These are phyloP conservation scores for Endoconidiophora laricicola DNA, from an alignment of 2,329 filamentous ascomycete genomes.

Conservation along the genomic window DNA sequence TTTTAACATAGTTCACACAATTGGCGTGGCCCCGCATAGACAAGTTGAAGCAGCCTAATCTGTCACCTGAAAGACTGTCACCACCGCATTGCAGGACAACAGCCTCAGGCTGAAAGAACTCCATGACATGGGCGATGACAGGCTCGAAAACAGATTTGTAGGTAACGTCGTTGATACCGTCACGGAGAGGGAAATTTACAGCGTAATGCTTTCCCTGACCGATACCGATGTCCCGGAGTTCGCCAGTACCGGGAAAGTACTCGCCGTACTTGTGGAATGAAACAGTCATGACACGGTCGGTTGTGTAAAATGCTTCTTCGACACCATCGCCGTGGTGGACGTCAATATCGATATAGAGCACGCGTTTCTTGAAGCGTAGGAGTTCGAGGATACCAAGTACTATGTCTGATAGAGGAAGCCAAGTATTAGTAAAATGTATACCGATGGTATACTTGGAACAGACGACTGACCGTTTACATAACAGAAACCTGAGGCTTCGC, in stretches of 20 bases:
- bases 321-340: slow-evolving; percentile 89
- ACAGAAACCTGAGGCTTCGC: slow-evolving; percentile 91
- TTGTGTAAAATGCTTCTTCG: slow-evolving; percentile 85
- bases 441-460: neutral
- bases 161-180: slow-evolving; percentile 76
- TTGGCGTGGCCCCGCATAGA: slow-evolving; percentile 93
- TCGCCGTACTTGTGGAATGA: slow-evolving; percentile 95
- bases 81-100: slow-evolving; percentile 94
- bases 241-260: slow-evolving; percentile 87
- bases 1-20: slow-evolving; percentile 84
- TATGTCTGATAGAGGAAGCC: slow-evolving; percentile 46
- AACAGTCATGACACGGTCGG: slow-evolving; percentile 80
- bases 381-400: slow-evolving; percentile 90
- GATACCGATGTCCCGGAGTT: slow-evolving; percentile 70
- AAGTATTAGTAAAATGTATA: neutral
- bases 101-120: slow-evolving; percentile 74
- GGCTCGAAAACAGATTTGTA: slow-evolving; percentile 86
- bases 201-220: slow-evolving; percentile 80
- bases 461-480: slow-evolving; percentile 75
- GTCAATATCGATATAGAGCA: slow-evolving; percentile 96
- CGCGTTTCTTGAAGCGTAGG: slow-evolving; percentile 74
- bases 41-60: slow-evolving; percentile 90
- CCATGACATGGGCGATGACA: slow-evolving; percentile 74
- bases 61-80: slow-evolving; percentile 84
- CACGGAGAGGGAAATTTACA: slow-evolving; percentile 79